Conservation (phyloP, 1,284 basidiomycete genomes). For the Apiotrichum domesticum region DNA sequence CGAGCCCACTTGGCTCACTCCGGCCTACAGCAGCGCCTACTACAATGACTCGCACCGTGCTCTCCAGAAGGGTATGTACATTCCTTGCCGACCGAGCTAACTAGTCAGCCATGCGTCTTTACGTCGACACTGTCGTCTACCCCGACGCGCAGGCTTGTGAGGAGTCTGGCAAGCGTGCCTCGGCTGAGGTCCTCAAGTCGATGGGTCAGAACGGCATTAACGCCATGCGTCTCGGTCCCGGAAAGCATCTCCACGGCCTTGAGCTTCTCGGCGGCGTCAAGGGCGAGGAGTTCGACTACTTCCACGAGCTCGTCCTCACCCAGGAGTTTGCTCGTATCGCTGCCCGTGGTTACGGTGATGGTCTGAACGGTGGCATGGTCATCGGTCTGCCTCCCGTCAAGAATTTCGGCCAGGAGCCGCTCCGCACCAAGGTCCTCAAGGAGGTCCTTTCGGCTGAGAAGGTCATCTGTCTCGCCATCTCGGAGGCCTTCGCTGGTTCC, state of each 20-base stretch:
- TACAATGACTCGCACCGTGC: slow-evolving; percentile 59
- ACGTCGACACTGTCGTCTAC: slow-evolving; percentile 53
- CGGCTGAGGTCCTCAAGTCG: slow-evolving; percentile 42
- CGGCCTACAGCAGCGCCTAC: slow-evolving; percentile 75
- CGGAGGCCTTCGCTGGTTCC: slow-evolving; percentile 83
- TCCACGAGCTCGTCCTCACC: slow-evolving; percentile 68
- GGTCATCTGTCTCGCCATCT: slow-evolving; percentile 75
- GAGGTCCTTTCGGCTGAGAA: slow-evolving; percentile 65
- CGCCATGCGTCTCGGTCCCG: slow-evolving; percentile 82
- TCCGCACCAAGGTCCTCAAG: slow-evolving; percentile 60
- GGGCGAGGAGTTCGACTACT: slow-evolving; percentile 80
- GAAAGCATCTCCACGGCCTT: slow-evolving; percentile 71
- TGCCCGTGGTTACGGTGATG: slow-evolving; percentile 80
- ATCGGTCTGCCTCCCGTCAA: slow-evolving; percentile 61
- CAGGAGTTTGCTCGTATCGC: slow-evolving; percentile 77
- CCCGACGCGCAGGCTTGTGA: slow-evolving; percentile 60
- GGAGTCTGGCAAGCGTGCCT: slow-evolving; percentile 65
- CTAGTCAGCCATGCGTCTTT: slow-evolving; percentile 49
- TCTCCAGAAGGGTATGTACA: slow-evolving; percentile 43
- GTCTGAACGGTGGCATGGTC: slow-evolving; percentile 65
- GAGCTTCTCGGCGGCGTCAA: slow-evolving; percentile 80
- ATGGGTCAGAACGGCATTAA: slow-evolving; percentile 63
- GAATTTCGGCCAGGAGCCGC: slow-evolving; percentile 54
- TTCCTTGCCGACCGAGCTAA: not conserved
- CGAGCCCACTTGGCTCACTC: slow-evolving; percentile 76